Evolutionary conservation across 208 protist genomes (phyloP).

Genomic region (Leishmania aethiopica): DNA sequence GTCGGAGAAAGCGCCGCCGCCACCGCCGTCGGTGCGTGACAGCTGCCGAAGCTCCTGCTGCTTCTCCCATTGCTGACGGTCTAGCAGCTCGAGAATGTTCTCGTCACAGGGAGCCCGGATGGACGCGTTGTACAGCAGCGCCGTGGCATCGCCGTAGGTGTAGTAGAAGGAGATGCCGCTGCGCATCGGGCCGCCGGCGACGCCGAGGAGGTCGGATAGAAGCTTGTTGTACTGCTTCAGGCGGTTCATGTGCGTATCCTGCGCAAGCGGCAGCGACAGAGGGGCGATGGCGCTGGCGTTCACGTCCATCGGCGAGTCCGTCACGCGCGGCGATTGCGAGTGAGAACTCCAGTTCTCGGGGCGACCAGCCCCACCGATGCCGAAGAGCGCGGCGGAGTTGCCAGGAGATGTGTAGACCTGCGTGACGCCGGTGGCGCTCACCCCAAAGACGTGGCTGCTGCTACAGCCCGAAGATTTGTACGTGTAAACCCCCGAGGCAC

Average conservation of each 20-base stretch:
- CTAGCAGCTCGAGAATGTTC: slow-evolving; percentile 40
- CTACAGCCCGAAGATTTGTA: not conserved
- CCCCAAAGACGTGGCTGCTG: not conserved
- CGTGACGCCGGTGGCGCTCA: not conserved
- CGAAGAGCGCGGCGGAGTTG: not conserved
- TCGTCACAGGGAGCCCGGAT: slow-evolving; percentile 44
- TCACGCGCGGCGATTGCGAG: slow-evolving; percentile 5
- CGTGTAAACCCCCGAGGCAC: not conserved
- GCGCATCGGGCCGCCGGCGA: slow-evolving; percentile 41
- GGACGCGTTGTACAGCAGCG: slow-evolving; percentile 59
- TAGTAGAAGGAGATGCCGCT: slow-evolving; percentile 62
- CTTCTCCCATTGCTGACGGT: slow-evolving; percentile 18
- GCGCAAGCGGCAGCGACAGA: not conserved
- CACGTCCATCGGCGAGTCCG: slow-evolving; percentile 19
- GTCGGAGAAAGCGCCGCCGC: not conserved
- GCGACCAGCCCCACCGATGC: not conserved
- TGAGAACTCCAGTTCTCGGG: not conserved
- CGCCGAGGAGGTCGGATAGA: slow-evolving; percentile 42
- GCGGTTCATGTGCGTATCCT: slow-evolving; percentile 30
- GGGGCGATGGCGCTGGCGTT: not conserved
- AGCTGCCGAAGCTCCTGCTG: slow-evolving; percentile 10
- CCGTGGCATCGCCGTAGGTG: slow-evolving; percentile 55
- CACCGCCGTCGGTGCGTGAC: not conserved
- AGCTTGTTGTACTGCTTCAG: slow-evolving; percentile 40
- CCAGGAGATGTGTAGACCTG: not conserved